These are phyloP conservation scores for Phytophthora idaei DNA, from an alignment of 352 stramenopile species.

Conservation along the genomic window DNA sequence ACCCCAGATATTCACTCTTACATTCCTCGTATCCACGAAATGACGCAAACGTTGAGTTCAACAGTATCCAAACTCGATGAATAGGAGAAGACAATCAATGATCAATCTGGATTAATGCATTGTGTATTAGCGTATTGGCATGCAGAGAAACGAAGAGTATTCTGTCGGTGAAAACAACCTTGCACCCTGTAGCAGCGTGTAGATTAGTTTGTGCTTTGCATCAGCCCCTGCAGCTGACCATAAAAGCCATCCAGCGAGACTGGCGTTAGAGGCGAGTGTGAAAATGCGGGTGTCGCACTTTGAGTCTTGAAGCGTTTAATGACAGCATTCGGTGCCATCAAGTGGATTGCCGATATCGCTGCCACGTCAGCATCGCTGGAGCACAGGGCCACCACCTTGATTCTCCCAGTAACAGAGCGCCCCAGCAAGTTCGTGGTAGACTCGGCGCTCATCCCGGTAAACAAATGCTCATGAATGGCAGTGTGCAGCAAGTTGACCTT, in stretches of 20 bases:
- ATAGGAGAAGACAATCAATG: too few species aligned
- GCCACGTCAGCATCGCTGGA: constrained; percentile 37
- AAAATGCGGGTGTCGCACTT: neutral
- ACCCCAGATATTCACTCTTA: too few species aligned
- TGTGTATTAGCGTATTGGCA: too few species aligned
- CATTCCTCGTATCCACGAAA: too few species aligned
- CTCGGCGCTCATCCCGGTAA: constrained; percentile 2
- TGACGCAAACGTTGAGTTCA: too few species aligned
- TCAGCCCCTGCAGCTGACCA: constrained; percentile 37
- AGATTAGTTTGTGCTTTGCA: constrained; percentile 3
- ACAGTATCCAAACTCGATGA: too few species aligned
- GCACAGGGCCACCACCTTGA: constrained; percentile 40
- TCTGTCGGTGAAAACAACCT: too few species aligned
- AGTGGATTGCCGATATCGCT: constrained; percentile 30
- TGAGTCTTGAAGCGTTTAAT: constrained; percentile 43
- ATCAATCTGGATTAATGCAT: too few species aligned
- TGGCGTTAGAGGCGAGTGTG: neutral
- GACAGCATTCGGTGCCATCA: constrained; percentile 45
- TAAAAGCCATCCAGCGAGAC: constrained; percentile 35
- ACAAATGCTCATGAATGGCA: constrained; percentile 43
- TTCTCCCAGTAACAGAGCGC: constrained; percentile 5
- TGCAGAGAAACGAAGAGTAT: too few species aligned
- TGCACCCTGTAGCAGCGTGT: too few species aligned
- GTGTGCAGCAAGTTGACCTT: constrained; percentile 56
- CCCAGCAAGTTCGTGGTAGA: constrained; percentile 7